phyloP scores from a whole-genome alignment of 2,329 filamentous ascomycete species.

The Aspergillus flavus region DNA sequence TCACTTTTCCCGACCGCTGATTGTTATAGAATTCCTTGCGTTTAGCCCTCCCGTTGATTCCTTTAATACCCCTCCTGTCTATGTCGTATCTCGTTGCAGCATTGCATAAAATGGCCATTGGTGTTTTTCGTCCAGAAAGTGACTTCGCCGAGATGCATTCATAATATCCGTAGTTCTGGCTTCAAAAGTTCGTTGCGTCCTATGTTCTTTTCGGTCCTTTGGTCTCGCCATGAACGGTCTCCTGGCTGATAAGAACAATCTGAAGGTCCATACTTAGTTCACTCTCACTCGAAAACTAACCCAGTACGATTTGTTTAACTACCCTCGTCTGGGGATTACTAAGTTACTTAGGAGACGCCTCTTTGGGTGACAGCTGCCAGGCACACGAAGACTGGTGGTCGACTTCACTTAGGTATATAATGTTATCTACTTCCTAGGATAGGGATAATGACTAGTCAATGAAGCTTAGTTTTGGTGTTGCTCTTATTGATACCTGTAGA shows the following conservation, averaged over 20 bases:
- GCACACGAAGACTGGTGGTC: not conserved
- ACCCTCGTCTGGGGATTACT: not conserved
- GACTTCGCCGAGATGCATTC: not conserved
- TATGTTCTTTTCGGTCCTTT: not conserved
- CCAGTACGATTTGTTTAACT: not conserved
- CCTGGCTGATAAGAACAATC: not conserved
- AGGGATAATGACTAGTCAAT: not conserved
- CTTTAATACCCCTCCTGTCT: conserved; percentile 20
- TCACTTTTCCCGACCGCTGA: conserved; percentile 4
- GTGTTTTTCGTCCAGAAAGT: not conserved
- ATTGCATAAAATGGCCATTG: conserved; percentile 9
- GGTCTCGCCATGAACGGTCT: not conserved
- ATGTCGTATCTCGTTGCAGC: conserved; percentile 1
- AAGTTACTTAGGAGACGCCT: not conserved
- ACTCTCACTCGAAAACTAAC: not conserved
- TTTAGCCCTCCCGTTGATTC: conserved; percentile 5
- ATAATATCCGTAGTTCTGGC: not conserved
- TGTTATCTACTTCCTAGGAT: not conserved
- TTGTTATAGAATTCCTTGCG: conserved; percentile 18
- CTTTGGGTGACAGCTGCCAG: not conserved
- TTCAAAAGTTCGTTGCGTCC: not conserved
- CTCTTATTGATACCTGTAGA: not conserved
- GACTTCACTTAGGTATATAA: not conserved
- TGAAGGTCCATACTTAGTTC: not conserved
- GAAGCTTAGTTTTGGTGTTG: not conserved